These are phyloP conservation scores for Cryptococcus hybrid DNA, from an alignment of 1,284 basidiomycete species.

Conservation along the genomic window DNA sequence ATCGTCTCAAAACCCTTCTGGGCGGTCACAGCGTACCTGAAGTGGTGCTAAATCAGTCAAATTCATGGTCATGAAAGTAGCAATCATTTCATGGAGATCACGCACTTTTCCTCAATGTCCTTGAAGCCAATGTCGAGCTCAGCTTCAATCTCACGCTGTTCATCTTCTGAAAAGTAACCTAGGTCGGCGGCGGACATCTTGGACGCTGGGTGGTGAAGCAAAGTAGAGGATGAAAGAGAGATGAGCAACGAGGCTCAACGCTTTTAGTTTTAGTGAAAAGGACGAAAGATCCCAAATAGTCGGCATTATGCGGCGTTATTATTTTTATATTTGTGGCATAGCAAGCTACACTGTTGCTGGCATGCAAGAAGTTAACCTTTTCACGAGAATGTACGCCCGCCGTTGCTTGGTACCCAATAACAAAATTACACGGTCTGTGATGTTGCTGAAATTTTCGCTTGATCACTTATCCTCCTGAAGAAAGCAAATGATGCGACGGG, in stretches of 20 bases:
- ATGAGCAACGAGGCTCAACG: too few relatives aligned
- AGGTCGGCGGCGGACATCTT: conserved; percentile 14
- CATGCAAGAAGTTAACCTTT: too few relatives aligned
- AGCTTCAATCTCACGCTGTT: conserved; percentile 72
- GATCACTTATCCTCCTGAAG: too few relatives aligned
- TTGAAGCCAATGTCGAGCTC: conserved; percentile 59
- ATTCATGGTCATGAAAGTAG: background rate
- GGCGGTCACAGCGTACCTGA: conserved; percentile 72
- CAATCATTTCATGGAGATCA: conserved; percentile 4
- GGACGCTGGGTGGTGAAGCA: background rate
- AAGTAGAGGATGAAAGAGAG: too few relatives aligned
- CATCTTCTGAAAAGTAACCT: conserved; percentile 39
- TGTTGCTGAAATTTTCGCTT: too few relatives aligned
- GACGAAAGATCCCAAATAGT: background rate
- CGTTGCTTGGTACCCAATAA: too few relatives aligned
- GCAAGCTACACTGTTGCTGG: too few relatives aligned
- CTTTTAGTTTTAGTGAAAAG: background rate
- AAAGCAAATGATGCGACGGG: too few relatives aligned
- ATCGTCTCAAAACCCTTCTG: conserved; percentile 82
- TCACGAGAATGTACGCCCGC: too few relatives aligned
- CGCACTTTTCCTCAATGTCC: conserved; percentile 90
- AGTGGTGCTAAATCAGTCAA: conserved; percentile 14
- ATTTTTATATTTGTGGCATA: too few relatives aligned
- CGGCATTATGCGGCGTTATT: background rate
- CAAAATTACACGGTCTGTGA: too few relatives aligned